Evolutionary conservation across 106 monocot genomes (phyloP).

Genomic region (Allium cepa): DNA sequence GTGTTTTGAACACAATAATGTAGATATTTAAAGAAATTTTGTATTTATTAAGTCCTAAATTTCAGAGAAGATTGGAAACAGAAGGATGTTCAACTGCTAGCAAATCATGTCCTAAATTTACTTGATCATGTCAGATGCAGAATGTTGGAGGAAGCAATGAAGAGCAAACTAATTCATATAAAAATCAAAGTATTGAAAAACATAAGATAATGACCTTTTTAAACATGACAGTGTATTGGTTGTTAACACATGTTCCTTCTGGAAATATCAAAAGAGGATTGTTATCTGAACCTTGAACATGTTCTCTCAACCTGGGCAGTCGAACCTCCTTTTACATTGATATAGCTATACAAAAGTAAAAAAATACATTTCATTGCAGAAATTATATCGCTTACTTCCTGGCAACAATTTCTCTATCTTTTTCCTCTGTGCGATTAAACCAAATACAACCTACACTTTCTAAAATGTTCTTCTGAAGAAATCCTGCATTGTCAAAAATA

Average conservation of each 20-base stretch:
- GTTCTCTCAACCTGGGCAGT: conserved; percentile 64
- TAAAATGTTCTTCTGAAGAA: conserved; percentile 84
- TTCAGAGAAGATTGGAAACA: not conserved
- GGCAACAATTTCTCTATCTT: conserved; percentile 86
- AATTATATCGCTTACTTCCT: conserved; percentile 50
- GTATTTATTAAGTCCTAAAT: not conserved
- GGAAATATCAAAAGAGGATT: conserved; percentile 98
- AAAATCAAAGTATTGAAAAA: not conserved
- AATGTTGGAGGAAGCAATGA: not conserved
- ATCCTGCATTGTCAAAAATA: conserved; percentile 35
- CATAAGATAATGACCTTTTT: conserved; percentile 63
- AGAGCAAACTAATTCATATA: not conserved
- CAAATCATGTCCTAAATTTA: not conserved
- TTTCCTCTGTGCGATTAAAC: conserved; percentile 87
- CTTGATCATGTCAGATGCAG: not conserved
- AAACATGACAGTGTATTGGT: conserved; percentile 98
- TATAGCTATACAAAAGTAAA: not conserved
- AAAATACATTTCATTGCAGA: not conserved
- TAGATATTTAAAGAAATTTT: not conserved
- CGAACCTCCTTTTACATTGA: not conserved
- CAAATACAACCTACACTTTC: conserved; percentile 98
- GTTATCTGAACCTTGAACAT: conserved; percentile 64
- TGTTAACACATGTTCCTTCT: conserved; percentile 99
- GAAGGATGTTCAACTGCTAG: too few relatives aligned
- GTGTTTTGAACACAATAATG: too few relatives aligned